Conservation (phyloP, 306 rosid genomes). For the Trichosanthes truncata region DNA sequence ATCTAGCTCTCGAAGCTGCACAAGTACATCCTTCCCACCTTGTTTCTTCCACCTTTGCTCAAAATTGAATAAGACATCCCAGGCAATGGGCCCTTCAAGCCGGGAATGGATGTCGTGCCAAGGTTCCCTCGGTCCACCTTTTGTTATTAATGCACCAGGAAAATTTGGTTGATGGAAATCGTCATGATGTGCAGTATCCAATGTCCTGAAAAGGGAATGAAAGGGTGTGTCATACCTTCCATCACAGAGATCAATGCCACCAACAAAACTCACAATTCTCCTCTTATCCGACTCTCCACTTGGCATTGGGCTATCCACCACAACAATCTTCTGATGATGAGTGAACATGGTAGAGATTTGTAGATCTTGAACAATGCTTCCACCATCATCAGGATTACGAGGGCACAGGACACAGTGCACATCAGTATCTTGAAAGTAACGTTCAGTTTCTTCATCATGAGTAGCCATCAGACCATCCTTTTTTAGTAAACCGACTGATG, state of each 20-base stretch:
- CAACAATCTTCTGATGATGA: conserved; percentile 76
- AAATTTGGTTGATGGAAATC: conserved; percentile 75
- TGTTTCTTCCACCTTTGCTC: conserved; percentile 74
- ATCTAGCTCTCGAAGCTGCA: conserved; percentile 46
- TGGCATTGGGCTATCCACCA: conserved; percentile 52
- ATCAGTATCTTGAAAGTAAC: conserved; percentile 34
- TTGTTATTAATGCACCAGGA: conserved; percentile 43
- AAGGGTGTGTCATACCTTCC: conserved; percentile 68
- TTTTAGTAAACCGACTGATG: conserved; percentile 52
- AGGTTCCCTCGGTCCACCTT: conserved; percentile 75
- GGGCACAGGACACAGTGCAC: conserved; percentile 65
- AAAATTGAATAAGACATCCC: conserved; percentile 71
- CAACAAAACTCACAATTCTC: conserved; percentile 63
- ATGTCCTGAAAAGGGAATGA: conserved; percentile 63
- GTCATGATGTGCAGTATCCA: conserved; percentile 57
- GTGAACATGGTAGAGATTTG: conserved; percentile 64
- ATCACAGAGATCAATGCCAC: conserved; percentile 70
- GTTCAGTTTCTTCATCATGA: conserved; percentile 57
- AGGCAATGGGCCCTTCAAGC: conserved; percentile 68
- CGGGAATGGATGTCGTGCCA: conserved; percentile 78
- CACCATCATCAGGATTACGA: conserved; percentile 69
- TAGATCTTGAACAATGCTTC: conserved; percentile 55
- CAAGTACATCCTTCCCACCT: conserved; percentile 63
- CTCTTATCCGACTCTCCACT: conserved; percentile 33
- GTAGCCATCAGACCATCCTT: conserved; percentile 75